Base-by-base conservation (phyloP, 1,139 yeast species). In the Hyphopichia pseudoburtonii region DNA sequence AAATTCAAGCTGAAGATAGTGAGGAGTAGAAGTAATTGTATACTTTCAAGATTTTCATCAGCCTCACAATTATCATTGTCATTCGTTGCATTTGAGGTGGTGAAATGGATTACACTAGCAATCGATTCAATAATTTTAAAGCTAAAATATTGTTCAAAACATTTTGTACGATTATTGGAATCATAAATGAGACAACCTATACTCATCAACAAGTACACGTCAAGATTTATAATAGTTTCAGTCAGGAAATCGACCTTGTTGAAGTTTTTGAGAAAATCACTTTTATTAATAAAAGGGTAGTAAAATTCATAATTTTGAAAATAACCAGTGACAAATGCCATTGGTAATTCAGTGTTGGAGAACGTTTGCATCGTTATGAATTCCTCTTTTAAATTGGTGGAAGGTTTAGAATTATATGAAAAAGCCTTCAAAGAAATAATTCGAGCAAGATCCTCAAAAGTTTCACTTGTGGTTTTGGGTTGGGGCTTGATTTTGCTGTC, bases 101-200 rank as follows among this genome's bases (percentile, higher is more conserved):
- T 56, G 44, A 61, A 58, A 45, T 60, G 58, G 22, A 69, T 45
- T 15, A 66, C 55, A 38, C 69, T 73, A 5, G 66, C 51, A 11
- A 69, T 58, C 1, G 65, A 53, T 36, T 58, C 64, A 14, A 70
- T 57, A 27, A 52, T 53, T 26, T 57, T 54, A 32, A 60, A 67
- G 37, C 57, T 64, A 47, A 70, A 70, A 38, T 50, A 58, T 10
- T 48, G 46, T 3, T 42, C 35, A 41, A 64, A 70, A 31, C 51
- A 44, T 8, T 42, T 37, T 4, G 55, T 47, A 26, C 47, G 41
- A 34, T 52, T 51, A 36, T 56, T 56, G 17, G 61, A 51, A 44
- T 70, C 75, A 40, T 60, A 56, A 4, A 69, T 51, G 16, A 66
- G 45, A 41, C 73, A 64, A 3, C 76, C 76, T 22, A 67, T 64